Conservation (phyloP, 2,329 filamentous ascomycete genomes). For the Myriosclerotinia duriaeana region DNA sequence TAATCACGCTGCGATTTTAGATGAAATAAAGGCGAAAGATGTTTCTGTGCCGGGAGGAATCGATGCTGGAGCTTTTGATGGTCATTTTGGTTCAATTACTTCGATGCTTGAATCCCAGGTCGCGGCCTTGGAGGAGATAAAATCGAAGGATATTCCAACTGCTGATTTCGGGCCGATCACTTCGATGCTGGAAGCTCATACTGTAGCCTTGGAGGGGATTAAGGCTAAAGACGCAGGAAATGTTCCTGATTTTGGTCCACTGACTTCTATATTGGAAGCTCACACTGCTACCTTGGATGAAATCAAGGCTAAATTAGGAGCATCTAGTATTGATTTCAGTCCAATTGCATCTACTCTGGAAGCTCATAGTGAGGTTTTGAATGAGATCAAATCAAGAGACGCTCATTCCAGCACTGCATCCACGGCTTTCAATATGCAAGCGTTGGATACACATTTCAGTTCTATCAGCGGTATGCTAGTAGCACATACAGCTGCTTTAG, state of each 20-base stretch:
- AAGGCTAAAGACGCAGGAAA: slow-evolving; percentile 10
- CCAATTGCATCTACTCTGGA: slow-evolving; percentile 20
- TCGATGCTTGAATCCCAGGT: slow-evolving; percentile 19
- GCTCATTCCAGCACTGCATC: background rate
- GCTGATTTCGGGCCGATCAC: background rate
- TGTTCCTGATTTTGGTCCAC: background rate
- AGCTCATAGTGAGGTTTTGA: slow-evolving; percentile 17
- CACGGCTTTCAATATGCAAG: background rate
- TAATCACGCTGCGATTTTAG: slow-evolving; percentile 17
- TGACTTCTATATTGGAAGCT: slow-evolving; percentile 23
- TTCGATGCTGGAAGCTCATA: slow-evolving; percentile 22
- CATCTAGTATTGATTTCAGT: background rate
- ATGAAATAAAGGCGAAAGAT: slow-evolving; percentile 18
- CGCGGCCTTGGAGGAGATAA: slow-evolving; percentile 24
- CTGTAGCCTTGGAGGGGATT: slow-evolving; percentile 23
- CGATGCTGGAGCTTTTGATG: slow-evolving; percentile 27
- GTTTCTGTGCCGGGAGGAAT: slow-evolving; percentile 2
- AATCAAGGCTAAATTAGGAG: slow-evolving; percentile 24
- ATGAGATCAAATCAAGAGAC: slow-evolving; percentile 24
- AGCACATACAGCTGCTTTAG: slow-evolving; percentile 26
- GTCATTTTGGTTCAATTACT: slow-evolving; percentile 29
- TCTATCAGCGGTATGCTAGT: slow-evolving; percentile 26
- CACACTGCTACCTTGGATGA: slow-evolving; percentile 27
- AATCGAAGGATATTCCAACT: slow-evolving; percentile 16
- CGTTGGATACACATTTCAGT: slow-evolving; percentile 23